Conservation (phyloP, 2,329 filamentous ascomycete species). For the Samsoniella hepiali region DNA sequence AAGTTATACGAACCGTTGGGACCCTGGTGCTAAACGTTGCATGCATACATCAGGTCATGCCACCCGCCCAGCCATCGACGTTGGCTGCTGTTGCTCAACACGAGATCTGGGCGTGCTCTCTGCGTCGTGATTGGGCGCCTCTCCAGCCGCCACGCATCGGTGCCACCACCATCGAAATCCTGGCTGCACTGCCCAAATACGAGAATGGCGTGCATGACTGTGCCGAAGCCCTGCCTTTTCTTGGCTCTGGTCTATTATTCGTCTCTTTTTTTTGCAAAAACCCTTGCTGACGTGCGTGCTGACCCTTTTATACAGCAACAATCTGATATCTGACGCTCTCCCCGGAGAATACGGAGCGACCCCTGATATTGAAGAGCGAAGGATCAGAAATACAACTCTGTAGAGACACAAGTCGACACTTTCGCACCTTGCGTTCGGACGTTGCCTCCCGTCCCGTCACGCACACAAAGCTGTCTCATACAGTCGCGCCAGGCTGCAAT, state of each 20-base stretch:
- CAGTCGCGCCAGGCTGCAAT: too few species aligned
- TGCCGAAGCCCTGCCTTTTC: too few species aligned
- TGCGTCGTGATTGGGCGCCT: conserved; percentile 7
- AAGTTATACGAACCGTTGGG: background rate
- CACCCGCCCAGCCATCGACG: background rate
- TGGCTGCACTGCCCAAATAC: background rate
- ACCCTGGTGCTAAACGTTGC: background rate
- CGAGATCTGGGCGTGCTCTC: conserved; percentile 14
- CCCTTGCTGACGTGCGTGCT: background rate
- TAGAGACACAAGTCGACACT: background rate
- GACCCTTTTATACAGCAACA: background rate
- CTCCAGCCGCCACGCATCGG: background rate
- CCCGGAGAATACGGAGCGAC: background rate
- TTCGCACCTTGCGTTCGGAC: too few species aligned
- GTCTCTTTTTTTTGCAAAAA: background rate
- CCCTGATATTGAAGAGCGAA: background rate
- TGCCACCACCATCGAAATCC: background rate
- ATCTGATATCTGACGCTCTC: background rate
- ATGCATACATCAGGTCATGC: conserved; percentile 13
- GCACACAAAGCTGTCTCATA: too few species aligned
- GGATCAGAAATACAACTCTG: background rate
- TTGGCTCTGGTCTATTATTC: background rate
- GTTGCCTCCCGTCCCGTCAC: too few species aligned
- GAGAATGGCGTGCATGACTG: background rate
- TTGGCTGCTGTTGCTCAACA: conserved; percentile 10